Base-by-base conservation (phyloP, 2,329 filamentous ascomycete species). In the Clonostachys solani region DNA sequence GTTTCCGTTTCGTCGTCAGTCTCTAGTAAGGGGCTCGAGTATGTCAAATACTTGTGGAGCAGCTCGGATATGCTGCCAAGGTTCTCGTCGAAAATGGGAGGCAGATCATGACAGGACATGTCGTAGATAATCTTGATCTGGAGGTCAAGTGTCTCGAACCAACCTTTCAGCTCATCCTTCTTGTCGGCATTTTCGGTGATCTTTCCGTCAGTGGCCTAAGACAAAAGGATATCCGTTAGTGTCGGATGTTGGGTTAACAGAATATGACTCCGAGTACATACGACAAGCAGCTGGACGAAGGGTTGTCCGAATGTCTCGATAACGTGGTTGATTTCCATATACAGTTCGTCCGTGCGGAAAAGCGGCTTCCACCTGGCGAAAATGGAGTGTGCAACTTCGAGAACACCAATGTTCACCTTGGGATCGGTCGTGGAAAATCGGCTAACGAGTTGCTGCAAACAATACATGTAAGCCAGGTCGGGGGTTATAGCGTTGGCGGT, bases 361-460 rank as follows among this genome's bases (percentile, higher is more conserved):
- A 99, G 77, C 9, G 94, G 95, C 54, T 94, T 81, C 94, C 94
- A 99, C 65, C 94, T 80, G 64, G 87, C 89, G 72, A 97, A 99
- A 58, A 99, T 97, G 43, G 94, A 97, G 70, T 99, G 94, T 56
- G 95, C 95, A 41, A 99, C 94, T 69, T 96, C 91, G 50, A 99
- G 76, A 16, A 99, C 94, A 55, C 94, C 95, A 59, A 92, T 89
- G 68, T 97, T 99, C 64, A 91, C 78, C 54, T 86, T 84, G 50
- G 86, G 83, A 64, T 97, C 88, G 56, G 87, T 84, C 12, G 86
- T 77, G 4, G 90, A 92, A 52, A 99, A 81, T 43, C 92, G 85
- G 43, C 86, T 89, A 56, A 96, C 91, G 49, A 99, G 84, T 66
- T 99, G 92, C 80, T 88, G 51, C 13, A 55, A 12, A 7, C 12